A percentile compares a stretch with the other conserved stretches of the same genome.
phyloP scores from a whole-genome alignment of 2,329 filamentous ascomycete genomes.

The Scytalidium sp. region DNA sequence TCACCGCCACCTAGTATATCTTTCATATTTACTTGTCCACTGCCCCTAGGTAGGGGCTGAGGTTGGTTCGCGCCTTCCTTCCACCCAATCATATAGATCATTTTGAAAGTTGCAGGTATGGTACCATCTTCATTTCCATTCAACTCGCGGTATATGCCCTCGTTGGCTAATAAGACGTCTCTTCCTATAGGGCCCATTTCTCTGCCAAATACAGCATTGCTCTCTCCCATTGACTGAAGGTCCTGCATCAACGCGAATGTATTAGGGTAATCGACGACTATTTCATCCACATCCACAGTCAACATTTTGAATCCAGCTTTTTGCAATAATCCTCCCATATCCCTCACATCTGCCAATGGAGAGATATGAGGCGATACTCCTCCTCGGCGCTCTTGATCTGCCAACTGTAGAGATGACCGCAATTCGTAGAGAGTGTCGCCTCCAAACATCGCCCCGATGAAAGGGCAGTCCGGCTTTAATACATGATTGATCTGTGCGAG shows the following conservation, averaged over 20 bases:
- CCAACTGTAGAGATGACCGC: slow-evolving; percentile 87
- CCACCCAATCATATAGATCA: slow-evolving; percentile 99
- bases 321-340: slow-evolving; percentile 83
- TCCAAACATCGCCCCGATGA: slow-evolving; percentile 94
- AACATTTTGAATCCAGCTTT: slow-evolving; percentile 91
- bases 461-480: slow-evolving; percentile 86
- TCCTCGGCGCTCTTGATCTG: slow-evolving; percentile 86
- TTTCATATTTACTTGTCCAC: slow-evolving; percentile 83
- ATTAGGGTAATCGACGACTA: slow-evolving; percentile 90
- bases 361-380: slow-evolving; percentile 89
- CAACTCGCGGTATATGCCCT: slow-evolving; percentile 83
- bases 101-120: slow-evolving; percentile 86
- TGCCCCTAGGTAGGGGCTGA: slow-evolving; percentile 78
- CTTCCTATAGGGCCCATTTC: slow-evolving; percentile 74
- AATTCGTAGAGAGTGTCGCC: slow-evolving; percentile 93
- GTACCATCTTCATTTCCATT: slow-evolving; percentile 78
- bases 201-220: slow-evolving; percentile 81
- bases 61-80: slow-evolving; percentile 78
- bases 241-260: slow-evolving; percentile 90
- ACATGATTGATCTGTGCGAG: slow-evolving; percentile 81
- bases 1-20: slow-evolving; percentile 59
- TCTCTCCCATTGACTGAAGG: slow-evolving; percentile 94
- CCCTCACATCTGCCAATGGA: slow-evolving; percentile 85
- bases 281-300: slow-evolving; percentile 96
- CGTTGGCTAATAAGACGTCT: slow-evolving; percentile 82